Evolutionary conservation across 2,329 filamentous ascomycete genomes (phyloP).

Genomic region (Fusarium keratoplasticum): DNA sequence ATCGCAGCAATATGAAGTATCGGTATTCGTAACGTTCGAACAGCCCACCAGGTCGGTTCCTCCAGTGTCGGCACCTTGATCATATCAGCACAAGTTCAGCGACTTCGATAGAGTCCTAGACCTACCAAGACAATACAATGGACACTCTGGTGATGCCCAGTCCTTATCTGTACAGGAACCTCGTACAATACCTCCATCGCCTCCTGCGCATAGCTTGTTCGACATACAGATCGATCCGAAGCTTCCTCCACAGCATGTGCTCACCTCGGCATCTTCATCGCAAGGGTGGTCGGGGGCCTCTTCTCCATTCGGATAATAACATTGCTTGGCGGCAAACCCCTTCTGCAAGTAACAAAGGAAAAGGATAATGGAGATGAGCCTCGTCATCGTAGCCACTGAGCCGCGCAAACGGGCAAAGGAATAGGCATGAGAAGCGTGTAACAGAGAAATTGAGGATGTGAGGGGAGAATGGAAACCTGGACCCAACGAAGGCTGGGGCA

Average conservation of each 20-base stretch:
- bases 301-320: constrained; percentile 37
- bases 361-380: neutral
- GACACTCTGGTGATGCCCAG: constrained; percentile 36
- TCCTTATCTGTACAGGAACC: constrained; percentile 42
- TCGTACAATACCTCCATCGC: constrained; percentile 35
- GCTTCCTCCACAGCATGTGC: constrained; percentile 36
- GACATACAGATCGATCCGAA: constrained; percentile 34
- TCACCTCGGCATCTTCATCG: constrained; percentile 32
- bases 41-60: constrained; percentile 44
- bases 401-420: neutral
- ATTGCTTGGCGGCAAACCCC: constrained; percentile 18
- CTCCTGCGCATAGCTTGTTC: constrained; percentile 36
- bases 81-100: neutral
- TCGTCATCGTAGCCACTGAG: constrained; percentile 13
- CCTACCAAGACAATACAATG: constrained; percentile 26
- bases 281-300: constrained; percentile 30
- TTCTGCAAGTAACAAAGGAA: constrained; percentile 10
- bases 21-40: constrained; percentile 38
- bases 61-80: constrained; percentile 30
- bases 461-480: no score
- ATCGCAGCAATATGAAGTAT: constrained; percentile 43
- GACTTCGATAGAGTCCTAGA: neutral
- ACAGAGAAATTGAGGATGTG: neutral
- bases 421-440: neutral
- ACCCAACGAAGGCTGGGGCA: neutral